These are phyloP conservation scores for Kodamaea anthophila DNA, from an alignment of 1,139 yeast species.

Conservation along the genomic window DNA sequence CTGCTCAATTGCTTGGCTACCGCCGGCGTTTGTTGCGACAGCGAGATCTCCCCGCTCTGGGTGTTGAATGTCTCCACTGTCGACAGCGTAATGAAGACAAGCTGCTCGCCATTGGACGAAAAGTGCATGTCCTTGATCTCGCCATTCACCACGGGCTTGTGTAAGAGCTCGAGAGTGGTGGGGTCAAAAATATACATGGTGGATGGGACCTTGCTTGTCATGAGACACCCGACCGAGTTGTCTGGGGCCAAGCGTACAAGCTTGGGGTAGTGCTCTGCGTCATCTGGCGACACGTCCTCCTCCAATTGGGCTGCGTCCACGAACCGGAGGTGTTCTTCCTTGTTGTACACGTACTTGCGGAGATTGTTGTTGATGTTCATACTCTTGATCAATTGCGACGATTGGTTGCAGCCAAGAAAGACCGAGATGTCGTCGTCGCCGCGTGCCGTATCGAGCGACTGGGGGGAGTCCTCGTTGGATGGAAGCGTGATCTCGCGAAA, in stretches of 20 bases:
- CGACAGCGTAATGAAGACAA: slow-evolving; percentile 52
- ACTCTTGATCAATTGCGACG: slow-evolving; percentile 45
- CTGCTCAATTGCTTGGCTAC: slow-evolving; percentile 23
- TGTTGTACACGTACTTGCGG: slow-evolving; percentile 53
- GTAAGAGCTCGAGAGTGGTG: slow-evolving; percentile 41
- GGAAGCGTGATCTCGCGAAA: slow-evolving; percentile 60
- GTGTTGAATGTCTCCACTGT: slow-evolving; percentile 50
- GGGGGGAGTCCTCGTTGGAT: slow-evolving; percentile 67
- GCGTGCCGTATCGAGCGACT: slow-evolving; percentile 52
- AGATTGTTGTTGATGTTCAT: slow-evolving; percentile 67
- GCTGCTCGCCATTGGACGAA: slow-evolving; percentile 43
- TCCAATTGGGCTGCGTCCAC: slow-evolving; percentile 55
- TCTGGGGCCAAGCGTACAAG: slow-evolving; percentile 47
- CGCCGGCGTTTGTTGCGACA: slow-evolving; percentile 19
- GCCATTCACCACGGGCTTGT: slow-evolving; percentile 15
- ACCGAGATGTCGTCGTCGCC: slow-evolving; percentile 34
- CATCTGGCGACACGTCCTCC: slow-evolving; percentile 21
- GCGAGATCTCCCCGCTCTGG: slow-evolving; percentile 34
- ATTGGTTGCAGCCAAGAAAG: slow-evolving; percentile 71
- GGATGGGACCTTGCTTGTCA: slow-evolving; percentile 59
- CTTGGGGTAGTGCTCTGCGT: slow-evolving; percentile 55
- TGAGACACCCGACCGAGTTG: slow-evolving; percentile 53
- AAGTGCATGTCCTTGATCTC: slow-evolving; percentile 37
- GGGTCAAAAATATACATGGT: slow-evolving; percentile 55
- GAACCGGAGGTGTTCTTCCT: slow-evolving; percentile 56